These are phyloP conservation scores for Globisporangium emineosum DNA, from an alignment of 352 stramenopile genomes.

Conservation along the genomic window DNA sequence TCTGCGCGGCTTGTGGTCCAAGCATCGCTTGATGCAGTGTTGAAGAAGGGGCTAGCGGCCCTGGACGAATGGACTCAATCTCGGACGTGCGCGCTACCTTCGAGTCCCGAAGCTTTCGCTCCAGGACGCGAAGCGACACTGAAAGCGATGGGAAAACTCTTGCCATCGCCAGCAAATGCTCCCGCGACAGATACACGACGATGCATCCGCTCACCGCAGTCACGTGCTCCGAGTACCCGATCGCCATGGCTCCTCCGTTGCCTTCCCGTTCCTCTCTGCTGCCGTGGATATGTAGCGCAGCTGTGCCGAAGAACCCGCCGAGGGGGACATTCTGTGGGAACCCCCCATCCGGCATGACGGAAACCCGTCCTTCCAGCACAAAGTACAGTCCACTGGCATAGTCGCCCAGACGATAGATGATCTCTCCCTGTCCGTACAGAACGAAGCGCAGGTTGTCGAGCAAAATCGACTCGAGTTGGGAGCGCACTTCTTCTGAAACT, in stretches of 20 bases:
- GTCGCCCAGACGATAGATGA: slow-evolving; percentile 54
- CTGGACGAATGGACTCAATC: slow-evolving; percentile 21
- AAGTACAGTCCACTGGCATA: slow-evolving; percentile 52
- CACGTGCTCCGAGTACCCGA: slow-evolving; percentile 37
- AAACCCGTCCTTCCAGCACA: slow-evolving; percentile 45
- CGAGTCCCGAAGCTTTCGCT: slow-evolving; percentile 27
- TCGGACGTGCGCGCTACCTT: slow-evolving; percentile 31
- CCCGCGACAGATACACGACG: slow-evolving; percentile 40
- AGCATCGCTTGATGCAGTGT: not conserved
- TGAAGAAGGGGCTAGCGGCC: not conserved
- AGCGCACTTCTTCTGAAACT: slow-evolving; percentile 6
- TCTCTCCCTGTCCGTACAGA: slow-evolving; percentile 55
- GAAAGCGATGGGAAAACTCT: slow-evolving; percentile 28
- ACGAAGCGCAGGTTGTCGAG: slow-evolving; percentile 58
- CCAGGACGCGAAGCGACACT: slow-evolving; percentile 23
- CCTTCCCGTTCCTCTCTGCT: not conserved
- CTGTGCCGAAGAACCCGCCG: slow-evolving; percentile 48
- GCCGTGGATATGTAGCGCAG: slow-evolving; percentile 24
- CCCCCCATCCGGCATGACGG: slow-evolving; percentile 22
- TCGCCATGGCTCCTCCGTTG: not conserved
- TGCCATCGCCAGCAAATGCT: slow-evolving; percentile 45
- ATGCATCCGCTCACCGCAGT: slow-evolving; percentile 54
- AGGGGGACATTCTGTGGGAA: slow-evolving; percentile 30
- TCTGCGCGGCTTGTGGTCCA: not conserved
- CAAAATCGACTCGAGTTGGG: slow-evolving; percentile 43